Evolutionary conservation across 352 stramenopile species (phyloP), one percentile per base, ranked within the genome.

Genomic region (Hyaloperonospora brassicae): DNA sequence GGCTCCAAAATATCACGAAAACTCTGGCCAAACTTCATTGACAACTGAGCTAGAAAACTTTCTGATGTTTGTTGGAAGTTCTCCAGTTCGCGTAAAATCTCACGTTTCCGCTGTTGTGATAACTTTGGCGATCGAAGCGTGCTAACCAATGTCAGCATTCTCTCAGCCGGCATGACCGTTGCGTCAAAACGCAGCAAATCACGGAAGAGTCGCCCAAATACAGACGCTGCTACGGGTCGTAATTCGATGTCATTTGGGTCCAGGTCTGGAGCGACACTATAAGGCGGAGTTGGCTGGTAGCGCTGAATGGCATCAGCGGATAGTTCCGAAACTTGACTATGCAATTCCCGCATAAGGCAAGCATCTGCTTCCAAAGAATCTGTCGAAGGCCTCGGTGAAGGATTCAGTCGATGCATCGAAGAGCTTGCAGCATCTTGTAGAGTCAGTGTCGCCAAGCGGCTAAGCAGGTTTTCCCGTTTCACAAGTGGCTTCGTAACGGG

Each of bases 401-500:
- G 73, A 30, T 73, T 76, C 0, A 86, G 53, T 17, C 79, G 67
- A 9, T 84, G 50, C 35, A 90, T 81, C 1, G 79, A 79, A 54
- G 65, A 63, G 52, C 83, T 75, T 9, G 76, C 73, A 2, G 77
- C 65, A 13, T 78, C 61, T 30, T 89, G 73, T 31, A 92, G 65
- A 4, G 82, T 85, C 0, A 77, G 47, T 66, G 84, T 80, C 5
- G 80, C 67, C 17, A 98, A 66, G 8, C 90, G 85, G 50, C 81
- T 84, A 57, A 97, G 68, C 22, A 98, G 65, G 43, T 97, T 80
- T 13, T 95, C 76, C 43, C 97, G 93, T 64, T 98, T 98, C 17
- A 97, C 85, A 1, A 95, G 62, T 21, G 95, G 94, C 62, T 96
- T 96, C 55, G 78, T 87, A 45, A 93, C 92, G 24, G 97, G 97